Conservation (phyloP, 768 basidiomycete species). For the Xerocomus potaroensis region DNA sequence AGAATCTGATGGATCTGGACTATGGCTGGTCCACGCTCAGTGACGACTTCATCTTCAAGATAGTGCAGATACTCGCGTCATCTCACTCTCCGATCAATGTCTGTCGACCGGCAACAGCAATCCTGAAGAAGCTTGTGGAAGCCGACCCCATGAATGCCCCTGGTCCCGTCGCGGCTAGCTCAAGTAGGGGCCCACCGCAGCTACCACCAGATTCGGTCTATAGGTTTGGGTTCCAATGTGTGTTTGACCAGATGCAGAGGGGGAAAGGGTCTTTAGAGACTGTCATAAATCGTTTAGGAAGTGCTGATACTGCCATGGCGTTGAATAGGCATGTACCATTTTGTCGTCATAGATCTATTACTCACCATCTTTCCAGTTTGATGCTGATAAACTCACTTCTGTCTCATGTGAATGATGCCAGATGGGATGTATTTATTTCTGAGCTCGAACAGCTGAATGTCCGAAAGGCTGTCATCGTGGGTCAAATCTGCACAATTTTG, state of each 20-base stretch:
- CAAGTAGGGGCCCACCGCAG: conserved; percentile 51
- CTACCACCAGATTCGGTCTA: conserved; percentile 69
- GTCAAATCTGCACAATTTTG: conserved; percentile 27
- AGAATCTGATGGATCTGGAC: conserved; percentile 83
- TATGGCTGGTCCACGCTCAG: conserved; percentile 79
- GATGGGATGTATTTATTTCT: conserved; percentile 76
- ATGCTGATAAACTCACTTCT: conserved; percentile 87
- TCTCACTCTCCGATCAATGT: conserved; percentile 80
- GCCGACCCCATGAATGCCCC: conserved; percentile 72
- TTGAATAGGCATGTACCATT: conserved; percentile 58
- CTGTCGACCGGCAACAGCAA: conserved; percentile 86
- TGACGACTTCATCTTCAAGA: conserved; percentile 66
- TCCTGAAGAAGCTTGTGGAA: conserved; percentile 85
- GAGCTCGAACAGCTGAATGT: conserved; percentile 75
- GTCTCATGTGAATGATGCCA: conserved; percentile 68
- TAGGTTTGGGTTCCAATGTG: conserved; percentile 77
- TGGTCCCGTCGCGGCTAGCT: conserved; percentile 52
- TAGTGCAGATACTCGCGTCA: conserved; percentile 76
- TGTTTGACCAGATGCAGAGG: conserved; percentile 78
- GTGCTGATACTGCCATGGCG: conserved; percentile 81
- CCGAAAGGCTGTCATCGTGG: conserved; percentile 75
- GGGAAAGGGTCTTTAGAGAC: conserved; percentile 70
- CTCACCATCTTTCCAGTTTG: conserved; percentile 49
- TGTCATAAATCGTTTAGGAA: conserved; percentile 74
- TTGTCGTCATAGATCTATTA: neutral